Percentiles rank a stretch among this genome's conserved stretches.
Conservation (phyloP, 106 monocot genomes). For the Platanthera guangdongensis region DNA sequence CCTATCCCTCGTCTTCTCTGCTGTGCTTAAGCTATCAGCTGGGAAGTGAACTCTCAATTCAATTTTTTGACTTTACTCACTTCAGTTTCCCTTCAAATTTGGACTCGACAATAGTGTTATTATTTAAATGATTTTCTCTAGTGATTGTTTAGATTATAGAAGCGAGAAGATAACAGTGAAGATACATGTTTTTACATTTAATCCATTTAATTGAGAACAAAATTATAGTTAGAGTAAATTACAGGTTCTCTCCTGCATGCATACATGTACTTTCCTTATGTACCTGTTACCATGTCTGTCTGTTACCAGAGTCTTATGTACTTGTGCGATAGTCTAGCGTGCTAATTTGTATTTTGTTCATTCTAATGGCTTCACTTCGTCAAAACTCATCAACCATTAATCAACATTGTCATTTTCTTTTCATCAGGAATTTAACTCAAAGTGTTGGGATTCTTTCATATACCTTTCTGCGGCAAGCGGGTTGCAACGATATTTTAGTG, state of each 20-base stretch:
- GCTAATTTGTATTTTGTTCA: not conserved
- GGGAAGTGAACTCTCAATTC: not conserved
- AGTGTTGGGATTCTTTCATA: slow-evolving; percentile 92
- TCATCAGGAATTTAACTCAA: slow-evolving; percentile 43
- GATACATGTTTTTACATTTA: not conserved
- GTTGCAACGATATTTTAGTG: slow-evolving; percentile 73
- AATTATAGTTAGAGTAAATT: not conserved
- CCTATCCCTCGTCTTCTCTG: not conserved
- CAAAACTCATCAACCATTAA: not conserved
- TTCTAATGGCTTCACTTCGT: not conserved
- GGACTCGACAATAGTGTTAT: not conserved
- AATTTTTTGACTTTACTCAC: not conserved
- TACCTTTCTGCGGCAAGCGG: slow-evolving; percentile 71
- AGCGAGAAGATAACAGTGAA: not conserved
- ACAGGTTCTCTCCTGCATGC: not conserved
- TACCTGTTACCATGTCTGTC: not conserved
- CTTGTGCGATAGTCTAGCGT: not conserved
- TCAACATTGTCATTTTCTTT: slow-evolving; percentile 4
- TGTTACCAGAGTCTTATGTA: not conserved
- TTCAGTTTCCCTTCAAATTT: not conserved
- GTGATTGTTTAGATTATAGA: not conserved
- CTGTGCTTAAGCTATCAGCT: not conserved
- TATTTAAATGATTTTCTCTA: not conserved
- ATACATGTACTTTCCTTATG: not conserved
- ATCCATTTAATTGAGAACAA: not conserved